Evolutionary conservation across 495 filamentous ascomycete genomes (phyloP).

Genomic region (Trichoderma gamsii): DNA sequence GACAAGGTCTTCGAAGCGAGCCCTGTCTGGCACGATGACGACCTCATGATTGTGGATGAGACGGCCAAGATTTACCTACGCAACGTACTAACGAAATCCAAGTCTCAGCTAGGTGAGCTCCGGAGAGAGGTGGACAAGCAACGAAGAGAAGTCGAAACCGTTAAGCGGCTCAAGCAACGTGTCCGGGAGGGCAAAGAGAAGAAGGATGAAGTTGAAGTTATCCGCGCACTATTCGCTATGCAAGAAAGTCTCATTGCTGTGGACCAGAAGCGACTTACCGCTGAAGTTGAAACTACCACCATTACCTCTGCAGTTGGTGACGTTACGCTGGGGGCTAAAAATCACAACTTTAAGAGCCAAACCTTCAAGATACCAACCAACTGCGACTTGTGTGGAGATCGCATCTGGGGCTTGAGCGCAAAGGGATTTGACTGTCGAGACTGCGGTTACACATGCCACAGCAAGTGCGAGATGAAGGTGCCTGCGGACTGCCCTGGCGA

Average conservation of each 20-base stretch:
- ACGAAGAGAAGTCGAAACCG: conserved; percentile 69
- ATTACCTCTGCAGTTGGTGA: conserved; percentile 85
- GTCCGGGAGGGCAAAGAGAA: conserved; percentile 79
- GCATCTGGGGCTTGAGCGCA: conserved; percentile 92
- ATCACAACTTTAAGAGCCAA: conserved; percentile 92
- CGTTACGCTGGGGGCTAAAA: conserved; percentile 81
- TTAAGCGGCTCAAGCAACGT: conserved; percentile 63
- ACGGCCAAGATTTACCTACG: conserved; percentile 81
- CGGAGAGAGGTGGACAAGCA: conserved; percentile 79
- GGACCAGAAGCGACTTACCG: conserved; percentile 78
- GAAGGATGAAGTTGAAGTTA: conserved; percentile 73
- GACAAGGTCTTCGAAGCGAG: conserved; percentile 89
- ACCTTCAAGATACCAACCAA: conserved; percentile 99
- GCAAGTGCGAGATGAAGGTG: conserved; percentile 98
- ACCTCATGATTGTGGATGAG: conserved; percentile 73
- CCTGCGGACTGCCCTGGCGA: conserved; percentile 93
- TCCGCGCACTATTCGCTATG: conserved; percentile 65
- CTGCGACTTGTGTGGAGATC: conserved; percentile 91
- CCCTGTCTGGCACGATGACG: conserved; percentile 95
- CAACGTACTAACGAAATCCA: conserved; percentile 87
- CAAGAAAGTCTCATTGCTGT: conserved; percentile 81
- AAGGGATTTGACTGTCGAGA: conserved; percentile 94
- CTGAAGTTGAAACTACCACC: conserved; percentile 85
- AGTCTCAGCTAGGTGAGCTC: conserved; percentile 68
- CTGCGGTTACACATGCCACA: conserved; percentile 96